Evolutionary conservation across 148 eudicot species (phyloP).

Genomic region (Dysphania ambrosioides): DNA sequence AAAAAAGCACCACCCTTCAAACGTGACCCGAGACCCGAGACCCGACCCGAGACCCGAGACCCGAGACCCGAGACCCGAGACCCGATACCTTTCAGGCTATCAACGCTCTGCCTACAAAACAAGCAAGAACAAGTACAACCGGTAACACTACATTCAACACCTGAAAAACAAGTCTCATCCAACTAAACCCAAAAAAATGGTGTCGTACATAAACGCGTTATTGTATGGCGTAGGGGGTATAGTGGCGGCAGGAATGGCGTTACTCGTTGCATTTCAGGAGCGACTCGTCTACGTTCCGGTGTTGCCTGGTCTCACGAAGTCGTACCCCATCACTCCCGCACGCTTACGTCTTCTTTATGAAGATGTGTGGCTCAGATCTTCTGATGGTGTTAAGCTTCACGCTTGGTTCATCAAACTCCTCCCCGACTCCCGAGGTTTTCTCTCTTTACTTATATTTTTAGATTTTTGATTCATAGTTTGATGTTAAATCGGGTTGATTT

Average conservation of each 20-base stretch:
- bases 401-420: slow-evolving; percentile 87
- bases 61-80: too few species aligned
- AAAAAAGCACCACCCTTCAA: too few species aligned
- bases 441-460: not conserved
- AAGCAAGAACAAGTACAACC: too few species aligned
- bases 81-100: too few species aligned
- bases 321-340: slow-evolving; percentile 83
- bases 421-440: slow-evolving; percentile 65
- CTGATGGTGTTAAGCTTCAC: slow-evolving; percentile 86
- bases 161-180: too few species aligned
- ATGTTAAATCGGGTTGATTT: not conserved
- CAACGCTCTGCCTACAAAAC: too few species aligned
- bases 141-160: not conserved
- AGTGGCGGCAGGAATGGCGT: slow-evolving; percentile 71
- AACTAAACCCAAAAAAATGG: too few species aligned
- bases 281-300: slow-evolving; percentile 90
- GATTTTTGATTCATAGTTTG: not conserved
- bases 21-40: too few species aligned
- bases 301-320: slow-evolving; percentile 81
- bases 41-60: too few species aligned
- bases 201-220: slow-evolving; percentile 54
- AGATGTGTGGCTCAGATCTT: slow-evolving; percentile 93
- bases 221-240: slow-evolving; percentile 80
- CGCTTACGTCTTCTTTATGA: slow-evolving; percentile 70
- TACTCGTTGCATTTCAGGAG: slow-evolving; percentile 85